These are phyloP conservation scores for Neonectria coccinea DNA, from an alignment of 2,329 filamentous ascomycete species.

Conservation along the genomic window DNA sequence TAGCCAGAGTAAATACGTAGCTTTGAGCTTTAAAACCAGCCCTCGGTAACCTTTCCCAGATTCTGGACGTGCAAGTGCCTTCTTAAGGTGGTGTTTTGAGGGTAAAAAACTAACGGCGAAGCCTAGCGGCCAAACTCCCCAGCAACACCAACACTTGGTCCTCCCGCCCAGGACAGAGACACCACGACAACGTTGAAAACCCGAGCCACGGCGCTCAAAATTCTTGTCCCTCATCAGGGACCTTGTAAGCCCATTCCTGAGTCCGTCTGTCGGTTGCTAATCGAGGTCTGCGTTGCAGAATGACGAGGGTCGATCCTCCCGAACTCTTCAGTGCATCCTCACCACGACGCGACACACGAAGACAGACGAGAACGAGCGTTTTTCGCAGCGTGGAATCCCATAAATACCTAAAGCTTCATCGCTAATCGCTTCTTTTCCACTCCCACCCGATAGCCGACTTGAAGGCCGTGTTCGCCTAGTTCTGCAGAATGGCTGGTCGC, in stretches of 20 bases:
- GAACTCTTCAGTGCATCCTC: neutral
- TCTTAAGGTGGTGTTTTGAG: neutral
- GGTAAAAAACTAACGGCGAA: neutral
- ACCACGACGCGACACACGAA: neutral
- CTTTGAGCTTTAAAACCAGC: neutral
- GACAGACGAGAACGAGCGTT: neutral
- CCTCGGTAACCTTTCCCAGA: neutral
- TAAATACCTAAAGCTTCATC: neutral
- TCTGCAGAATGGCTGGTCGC: neutral
- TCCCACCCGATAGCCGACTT: neutral
- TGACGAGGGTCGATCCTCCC: neutral
- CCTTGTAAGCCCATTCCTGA: neutral
- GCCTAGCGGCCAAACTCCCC: neutral
- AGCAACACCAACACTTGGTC: neutral
- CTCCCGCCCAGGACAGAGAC: neutral
- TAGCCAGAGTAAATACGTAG: neutral
- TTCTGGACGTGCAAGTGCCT: neutral
- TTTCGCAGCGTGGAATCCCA: neutral
- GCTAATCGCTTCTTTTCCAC: neutral
- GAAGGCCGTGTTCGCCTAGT: neutral
- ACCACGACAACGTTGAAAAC: neutral
- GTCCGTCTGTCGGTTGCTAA: neutral
- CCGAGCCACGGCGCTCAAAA: neutral
- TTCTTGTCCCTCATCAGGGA: neutral
- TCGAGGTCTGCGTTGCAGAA: neutral